Evolutionary conservation across 2,329 filamentous ascomycete genomes (phyloP), one percentile per base, ranked within the genome.

Genomic region (Plenodomus tracheiphilus): DNA sequence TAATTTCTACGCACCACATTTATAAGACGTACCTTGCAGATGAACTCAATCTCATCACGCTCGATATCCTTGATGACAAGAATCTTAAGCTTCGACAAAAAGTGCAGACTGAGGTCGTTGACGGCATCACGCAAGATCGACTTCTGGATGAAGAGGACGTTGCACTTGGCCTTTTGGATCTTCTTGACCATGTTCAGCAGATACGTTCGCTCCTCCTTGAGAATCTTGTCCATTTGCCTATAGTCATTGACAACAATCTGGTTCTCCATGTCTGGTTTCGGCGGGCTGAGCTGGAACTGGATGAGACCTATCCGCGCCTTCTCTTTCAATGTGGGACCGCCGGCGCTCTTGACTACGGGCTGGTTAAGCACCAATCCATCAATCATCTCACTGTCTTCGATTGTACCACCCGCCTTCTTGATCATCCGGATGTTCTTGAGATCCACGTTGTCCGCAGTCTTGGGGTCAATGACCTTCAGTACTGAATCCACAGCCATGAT

Each of bases 131-230:
- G 87, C 50, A 99, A 85, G 64, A 99, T 99, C 13, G 93, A 97
- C 79, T 99, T 99, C 72, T 99, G 94, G 64, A 99, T 97, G 61
- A 99, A 81, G 38, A 97, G 85, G 37, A 99, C 94, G 68, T 99
- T 99, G 79, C 94, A 99, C 81, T 97, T 99, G 62, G 94, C 92
- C 83, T 97, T 99, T 80, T 97, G 97, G 76, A 99, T 99, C 83
- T 97, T 99, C 85, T 99, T 97, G 71, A 95, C 92, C 85, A 99
- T 89, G 81, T 97, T 97, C 50, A 99, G 84, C 58, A 99, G 85
- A 77, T 99, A 99, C 63, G 94, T 89, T 62, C 94, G 90, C 80
- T 99, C 94, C 78, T 99, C 94, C 79, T 99, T 99, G 64, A 99
- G 84, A 61, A 99, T 99, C 83, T 97, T 99, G 81, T 99, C 94